Evolutionary conservation across 345 rosid species (phyloP).

Genomic region (Populus alba): DNA sequence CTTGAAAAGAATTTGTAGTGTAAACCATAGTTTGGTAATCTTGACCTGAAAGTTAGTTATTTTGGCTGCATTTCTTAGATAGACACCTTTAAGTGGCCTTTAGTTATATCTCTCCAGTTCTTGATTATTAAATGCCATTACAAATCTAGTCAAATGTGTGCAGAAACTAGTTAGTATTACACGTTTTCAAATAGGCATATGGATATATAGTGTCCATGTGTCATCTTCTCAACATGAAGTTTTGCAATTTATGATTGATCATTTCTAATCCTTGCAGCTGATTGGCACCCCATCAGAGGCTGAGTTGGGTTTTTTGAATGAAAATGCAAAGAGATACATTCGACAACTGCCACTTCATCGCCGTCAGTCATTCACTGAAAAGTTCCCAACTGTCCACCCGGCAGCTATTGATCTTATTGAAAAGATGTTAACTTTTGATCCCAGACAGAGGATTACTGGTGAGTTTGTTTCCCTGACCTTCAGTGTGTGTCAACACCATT

Average conservation of each 20-base stretch:
- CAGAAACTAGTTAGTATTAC: background rate
- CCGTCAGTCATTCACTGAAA: conserved; percentile 70
- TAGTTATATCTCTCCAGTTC: background rate
- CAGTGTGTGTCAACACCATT: background rate
- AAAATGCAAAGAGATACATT: conserved; percentile 75
- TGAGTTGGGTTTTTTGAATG: conserved; percentile 67
- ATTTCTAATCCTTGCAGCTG: conserved; percentile 48
- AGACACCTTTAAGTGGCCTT: background rate
- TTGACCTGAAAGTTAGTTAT: background rate
- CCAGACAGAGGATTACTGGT: conserved; percentile 78
- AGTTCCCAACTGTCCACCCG: conserved; percentile 65
- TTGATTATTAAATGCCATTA: background rate
- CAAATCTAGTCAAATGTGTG: background rate
- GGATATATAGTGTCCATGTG: background rate
- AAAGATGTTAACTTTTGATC: conserved; percentile 88
- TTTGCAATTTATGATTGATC: conserved; percentile 13
- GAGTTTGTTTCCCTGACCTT: conserved; percentile 17
- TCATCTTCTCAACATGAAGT: background rate
- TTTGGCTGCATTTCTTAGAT: background rate
- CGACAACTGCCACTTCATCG: conserved; percentile 49
- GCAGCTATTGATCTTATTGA: conserved; percentile 79
- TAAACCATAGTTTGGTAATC: background rate
- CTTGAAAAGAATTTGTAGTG: background rate
- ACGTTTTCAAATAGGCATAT: background rate
- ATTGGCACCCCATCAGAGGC: conserved; percentile 86